Base-by-base conservation (phyloP, 1,284 basidiomycete genomes). In the Dichomitus squalens region DNA sequence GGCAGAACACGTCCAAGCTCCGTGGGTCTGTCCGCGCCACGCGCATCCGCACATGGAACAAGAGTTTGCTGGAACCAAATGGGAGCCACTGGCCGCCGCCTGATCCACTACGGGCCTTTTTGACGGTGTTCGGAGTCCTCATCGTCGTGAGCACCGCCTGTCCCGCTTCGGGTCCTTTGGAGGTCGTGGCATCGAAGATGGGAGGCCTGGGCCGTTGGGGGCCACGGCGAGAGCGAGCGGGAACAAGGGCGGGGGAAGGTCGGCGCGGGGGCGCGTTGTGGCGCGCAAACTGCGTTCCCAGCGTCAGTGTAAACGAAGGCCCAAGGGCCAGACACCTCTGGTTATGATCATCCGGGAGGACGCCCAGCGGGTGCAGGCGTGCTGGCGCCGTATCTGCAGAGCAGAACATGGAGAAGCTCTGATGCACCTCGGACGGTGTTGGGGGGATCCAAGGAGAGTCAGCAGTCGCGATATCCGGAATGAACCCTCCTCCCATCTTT, bases 1-100 rank as follows among this genome's bases (percentile, higher is more conserved):
- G 41, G 41, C 41, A 59, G 36, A 59, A 50, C 53, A 54, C 53
- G 51, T 51, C 58, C 29, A 47, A 6, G 40, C 53, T 49, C 23
- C 53, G 58, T 46, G 46, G 36, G 58, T 55, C 58, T 29, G 49
- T 59, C 38, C 38, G n/a, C n/a, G n/a, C 23, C 29, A 23, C 41
- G 41, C 41, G 29, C 27, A 27, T 18, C 41, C 25, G 25, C 41
- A 44, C 25, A 18, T 6, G 16, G 25, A 44, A 44, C 16, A 44
- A 7, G 41, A n/a, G 25, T 44, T 44, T 44, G 16, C 41, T 44
- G 29, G 29, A 44, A n/a, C 41, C 41, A 44, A 44, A 44, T n/a
- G 25, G n/a, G 41, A 44, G 41, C 41, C 41, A 29, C 27, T n/a
- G n/a, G n/a, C n/a, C n/a, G n/a, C n/a, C n/a, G 16, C 41, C 41